A percentile compares a stretch with the other conserved stretches of the same genome.
Conservation (phyloP, 495 filamentous ascomycete species). For the Trichoderma erinaceum region DNA sequence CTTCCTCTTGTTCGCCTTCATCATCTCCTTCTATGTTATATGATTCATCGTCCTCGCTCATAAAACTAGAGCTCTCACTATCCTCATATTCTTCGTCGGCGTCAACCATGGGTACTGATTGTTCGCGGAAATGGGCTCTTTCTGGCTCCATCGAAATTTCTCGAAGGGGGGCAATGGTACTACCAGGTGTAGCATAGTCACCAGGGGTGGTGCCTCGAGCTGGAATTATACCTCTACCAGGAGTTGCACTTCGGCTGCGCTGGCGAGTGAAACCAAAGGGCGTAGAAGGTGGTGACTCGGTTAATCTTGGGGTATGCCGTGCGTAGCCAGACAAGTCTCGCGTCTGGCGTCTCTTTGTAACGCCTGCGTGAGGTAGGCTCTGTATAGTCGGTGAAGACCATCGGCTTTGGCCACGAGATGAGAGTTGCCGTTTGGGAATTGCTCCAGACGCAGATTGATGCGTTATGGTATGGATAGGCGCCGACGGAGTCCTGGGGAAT, state of each 20-base stretch:
- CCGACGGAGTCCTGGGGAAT: conserved; percentile 40
- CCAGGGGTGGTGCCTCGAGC: conserved; percentile 40
- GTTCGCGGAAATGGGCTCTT: conserved; percentile 16
- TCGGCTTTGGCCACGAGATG: conserved; percentile 18
- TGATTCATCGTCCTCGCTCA: conserved; percentile 27
- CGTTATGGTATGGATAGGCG: conserved; percentile 30
- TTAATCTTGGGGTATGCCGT: conserved; percentile 43
- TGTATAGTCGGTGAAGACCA: background rate
- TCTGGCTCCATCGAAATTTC: conserved; percentile 20
- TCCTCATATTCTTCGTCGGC: conserved; percentile 23
- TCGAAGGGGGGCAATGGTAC: conserved; percentile 38
- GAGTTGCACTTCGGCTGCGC: conserved; percentile 15
- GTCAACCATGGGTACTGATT: conserved; percentile 17
- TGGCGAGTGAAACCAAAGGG: conserved; percentile 24
- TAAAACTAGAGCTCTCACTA: conserved; percentile 24
- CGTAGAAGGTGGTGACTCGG: conserved; percentile 34
- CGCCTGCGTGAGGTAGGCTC: conserved; percentile 14
- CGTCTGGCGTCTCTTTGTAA: conserved; percentile 31
- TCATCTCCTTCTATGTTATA: conserved; percentile 32
- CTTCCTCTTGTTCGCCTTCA: conserved; percentile 24
- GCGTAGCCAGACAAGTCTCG: conserved; percentile 38
- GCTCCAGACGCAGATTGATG: conserved; percentile 22
- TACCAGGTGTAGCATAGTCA: conserved; percentile 51
- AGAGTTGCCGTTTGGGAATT: conserved; percentile 34
- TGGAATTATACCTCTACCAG: background rate